A percentile compares a stretch with the other conserved stretches of the same genome.
Conservation (phyloP, 2,329 filamentous ascomycete genomes). For the Amauroascus verrucosus region DNA sequence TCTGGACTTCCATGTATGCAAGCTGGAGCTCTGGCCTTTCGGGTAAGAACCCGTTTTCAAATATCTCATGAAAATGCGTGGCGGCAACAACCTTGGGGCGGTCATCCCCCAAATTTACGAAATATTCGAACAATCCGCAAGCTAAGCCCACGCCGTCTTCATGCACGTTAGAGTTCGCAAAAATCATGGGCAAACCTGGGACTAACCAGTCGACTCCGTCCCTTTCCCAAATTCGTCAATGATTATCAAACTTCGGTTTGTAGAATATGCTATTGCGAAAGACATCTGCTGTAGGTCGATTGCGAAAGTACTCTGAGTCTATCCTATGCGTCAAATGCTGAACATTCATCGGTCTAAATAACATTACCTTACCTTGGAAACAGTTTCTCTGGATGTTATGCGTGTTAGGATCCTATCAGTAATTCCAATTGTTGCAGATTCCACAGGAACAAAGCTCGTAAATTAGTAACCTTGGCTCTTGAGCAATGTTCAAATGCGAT, state of each 20-base stretch:
- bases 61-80: conserved; percentile 53
- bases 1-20: conserved; percentile 49
- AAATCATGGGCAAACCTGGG: not conserved
- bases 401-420: conserved; percentile 89
- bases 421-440: conserved; percentile 64
- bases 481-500: not conserved
- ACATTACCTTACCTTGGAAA: conserved; percentile 41
- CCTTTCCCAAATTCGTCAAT: conserved; percentile 84
- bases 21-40: conserved; percentile 40
- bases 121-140: conserved; percentile 50
- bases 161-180: not conserved
- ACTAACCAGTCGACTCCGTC: conserved; percentile 46
- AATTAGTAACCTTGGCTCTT: conserved; percentile 7
- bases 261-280: conserved; percentile 63
- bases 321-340: conserved; percentile 4
- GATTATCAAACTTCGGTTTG: conserved; percentile 67
- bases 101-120: conserved; percentile 40
- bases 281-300: conserved; percentile 83
- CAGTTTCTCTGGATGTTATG: conserved; percentile 62
- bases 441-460: conserved; percentile 71
- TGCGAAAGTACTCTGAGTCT: conserved; percentile 58
- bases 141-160: conserved; percentile 55
- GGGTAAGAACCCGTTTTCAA: conserved; percentile 45
- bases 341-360: not conserved
- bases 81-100: conserved; percentile 52